Evolutionary conservation across 106 monocot genomes (phyloP).

Genomic region (Phalaenopsis aphrodite): DNA sequence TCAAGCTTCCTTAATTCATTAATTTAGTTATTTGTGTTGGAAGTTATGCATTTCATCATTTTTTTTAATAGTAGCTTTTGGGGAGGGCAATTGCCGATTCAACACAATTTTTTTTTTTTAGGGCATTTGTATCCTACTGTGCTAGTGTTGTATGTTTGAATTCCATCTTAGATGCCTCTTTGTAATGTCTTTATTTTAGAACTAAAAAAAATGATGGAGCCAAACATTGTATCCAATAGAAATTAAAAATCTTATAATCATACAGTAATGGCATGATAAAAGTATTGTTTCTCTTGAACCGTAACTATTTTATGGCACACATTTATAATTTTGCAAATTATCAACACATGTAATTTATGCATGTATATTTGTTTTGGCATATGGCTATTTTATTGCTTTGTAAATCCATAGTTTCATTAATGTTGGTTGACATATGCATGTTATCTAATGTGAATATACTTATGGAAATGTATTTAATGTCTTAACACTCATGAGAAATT

Average conservation of each 20-base stretch:
- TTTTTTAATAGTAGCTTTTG: neutral
- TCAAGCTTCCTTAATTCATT: neutral
- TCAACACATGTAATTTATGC: neutral
- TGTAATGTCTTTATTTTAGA: neutral
- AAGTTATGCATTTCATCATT: neutral
- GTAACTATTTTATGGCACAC: neutral
- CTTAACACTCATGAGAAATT: neutral
- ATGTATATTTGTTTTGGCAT: neutral
- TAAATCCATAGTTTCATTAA: neutral
- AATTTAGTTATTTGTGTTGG: neutral
- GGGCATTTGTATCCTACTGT: neutral
- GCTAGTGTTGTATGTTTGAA: neutral
- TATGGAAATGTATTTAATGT: neutral
- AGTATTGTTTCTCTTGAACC: neutral
- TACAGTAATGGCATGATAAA: neutral
- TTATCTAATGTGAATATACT: neutral
- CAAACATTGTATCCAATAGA: neutral
- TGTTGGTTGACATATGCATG: neutral
- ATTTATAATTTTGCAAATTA: neutral
- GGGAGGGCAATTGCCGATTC: neutral
- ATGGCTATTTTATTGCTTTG: neutral
- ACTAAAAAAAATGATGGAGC: neutral
- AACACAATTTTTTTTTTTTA: neutral
- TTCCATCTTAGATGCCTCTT: neutral
- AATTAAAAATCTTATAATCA: neutral